Conservation (phyloP, 2,329 filamentous ascomycete genomes). For the Furcasterigmium sp. region DNA sequence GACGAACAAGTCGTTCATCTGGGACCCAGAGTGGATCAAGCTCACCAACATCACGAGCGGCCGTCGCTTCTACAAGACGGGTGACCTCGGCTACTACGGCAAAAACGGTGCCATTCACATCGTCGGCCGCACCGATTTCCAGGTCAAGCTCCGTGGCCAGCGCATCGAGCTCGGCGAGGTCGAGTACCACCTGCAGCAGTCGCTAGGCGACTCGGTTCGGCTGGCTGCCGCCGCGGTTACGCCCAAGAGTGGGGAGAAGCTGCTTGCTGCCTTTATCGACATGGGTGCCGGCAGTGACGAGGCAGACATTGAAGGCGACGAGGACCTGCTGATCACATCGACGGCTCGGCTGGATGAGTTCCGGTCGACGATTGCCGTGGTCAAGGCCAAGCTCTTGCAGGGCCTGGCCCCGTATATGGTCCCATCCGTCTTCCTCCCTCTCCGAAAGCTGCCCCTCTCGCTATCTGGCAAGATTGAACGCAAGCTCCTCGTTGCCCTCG, state of each 20-base stretch:
- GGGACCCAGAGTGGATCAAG: conserved; percentile 2
- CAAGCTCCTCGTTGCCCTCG: neutral
- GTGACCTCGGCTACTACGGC: conserved; percentile 4
- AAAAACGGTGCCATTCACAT: conserved; percentile 5
- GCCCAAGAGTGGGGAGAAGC: neutral
- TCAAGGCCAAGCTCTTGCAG: conserved; percentile 2
- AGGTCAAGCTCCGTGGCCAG: conserved; percentile 39
- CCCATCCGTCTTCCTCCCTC: conserved; percentile 9
- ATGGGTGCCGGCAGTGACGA: neutral
- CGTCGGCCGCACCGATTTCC: conserved; percentile 22
- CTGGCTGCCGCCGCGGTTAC: neutral
- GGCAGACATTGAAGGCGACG: neutral
- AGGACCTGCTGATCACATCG: conserved; percentile 1
- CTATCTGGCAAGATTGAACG: conserved; percentile 16
- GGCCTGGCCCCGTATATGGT: conserved; percentile 17
- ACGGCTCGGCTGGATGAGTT: neutral
- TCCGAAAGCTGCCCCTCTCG: conserved; percentile 11
- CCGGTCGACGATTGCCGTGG: neutral
- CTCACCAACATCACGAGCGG: neutral
- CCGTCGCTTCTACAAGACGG: conserved; percentile 10
- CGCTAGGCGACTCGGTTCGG: neutral
- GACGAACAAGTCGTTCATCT: conserved; percentile 1
- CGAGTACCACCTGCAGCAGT: conserved; percentile 1
- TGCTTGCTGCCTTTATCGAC: conserved; percentile 6
- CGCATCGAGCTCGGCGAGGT: conserved; percentile 34